Conservation (phyloP, 345 rosid genomes). For the Lumnitzera racemosa region DNA sequence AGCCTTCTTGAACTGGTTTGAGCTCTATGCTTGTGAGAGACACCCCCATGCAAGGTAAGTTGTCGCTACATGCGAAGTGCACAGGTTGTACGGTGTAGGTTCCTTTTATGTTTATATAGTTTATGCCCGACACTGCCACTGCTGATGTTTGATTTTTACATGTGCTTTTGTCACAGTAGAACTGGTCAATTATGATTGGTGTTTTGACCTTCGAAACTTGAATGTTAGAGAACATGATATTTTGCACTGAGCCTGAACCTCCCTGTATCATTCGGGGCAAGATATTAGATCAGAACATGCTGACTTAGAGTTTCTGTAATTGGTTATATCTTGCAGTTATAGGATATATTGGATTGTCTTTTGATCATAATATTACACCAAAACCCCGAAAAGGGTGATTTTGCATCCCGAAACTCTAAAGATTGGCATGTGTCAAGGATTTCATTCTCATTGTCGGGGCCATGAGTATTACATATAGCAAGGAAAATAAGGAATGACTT, state of each 20-base stretch:
- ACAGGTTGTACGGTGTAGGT: constrained; percentile 61
- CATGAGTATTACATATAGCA: neutral
- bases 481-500: neutral
- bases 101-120: constrained; percentile 64
- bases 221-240: constrained; percentile 78
- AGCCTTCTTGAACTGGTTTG: constrained; percentile 28
- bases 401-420: too few relatives aligned
- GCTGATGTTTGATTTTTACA: constrained; percentile 70
- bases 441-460: too few relatives aligned
- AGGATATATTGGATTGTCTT: neutral
- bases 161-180: constrained; percentile 52
- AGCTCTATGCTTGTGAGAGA: constrained; percentile 53
- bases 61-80: constrained; percentile 78
- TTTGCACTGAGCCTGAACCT: constrained; percentile 76
- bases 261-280: constrained; percentile 36
- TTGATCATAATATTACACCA: too few relatives aligned
- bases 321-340: neutral
- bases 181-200: constrained; percentile 85
- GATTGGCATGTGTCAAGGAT: too few relatives aligned
- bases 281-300: too few relatives aligned
- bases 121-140: constrained; percentile 62
- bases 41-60: constrained; percentile 66
- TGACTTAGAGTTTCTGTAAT: neutral
- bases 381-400: too few relatives aligned
- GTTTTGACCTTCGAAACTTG: constrained; percentile 61